phyloP scores from a whole-genome alignment of 441 rosid species.

The Flueggea neowawraea region DNA sequence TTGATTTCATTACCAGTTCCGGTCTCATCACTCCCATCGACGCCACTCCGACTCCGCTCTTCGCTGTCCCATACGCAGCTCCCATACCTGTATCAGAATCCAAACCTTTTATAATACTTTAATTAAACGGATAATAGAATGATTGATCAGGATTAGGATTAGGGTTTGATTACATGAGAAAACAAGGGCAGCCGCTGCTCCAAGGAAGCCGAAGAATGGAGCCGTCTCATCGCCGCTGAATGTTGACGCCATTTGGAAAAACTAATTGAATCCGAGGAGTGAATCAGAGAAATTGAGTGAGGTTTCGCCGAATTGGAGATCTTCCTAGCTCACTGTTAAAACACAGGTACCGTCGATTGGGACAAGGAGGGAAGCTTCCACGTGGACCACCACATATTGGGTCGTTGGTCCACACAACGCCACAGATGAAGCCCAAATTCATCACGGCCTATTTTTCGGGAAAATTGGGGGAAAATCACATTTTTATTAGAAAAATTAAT shows the following conservation, averaged over 20 bases:
- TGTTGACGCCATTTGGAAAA: constrained; percentile 24
- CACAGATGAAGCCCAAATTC: too few species aligned
- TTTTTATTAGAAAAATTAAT: too few species aligned
- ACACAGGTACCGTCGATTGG: too few species aligned
- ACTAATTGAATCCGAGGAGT: too few species aligned
- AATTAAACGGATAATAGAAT: neutral
- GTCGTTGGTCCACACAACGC: too few species aligned
- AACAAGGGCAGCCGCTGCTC: constrained; percentile 79
- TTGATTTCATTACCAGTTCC: constrained; percentile 53
- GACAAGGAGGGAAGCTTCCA: too few species aligned
- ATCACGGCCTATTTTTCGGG: too few species aligned
- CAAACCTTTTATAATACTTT: neutral
- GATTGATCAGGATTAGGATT: neutral
- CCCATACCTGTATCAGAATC: constrained; percentile 34
- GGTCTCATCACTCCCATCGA: constrained; percentile 59
- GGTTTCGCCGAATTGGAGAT: neutral
- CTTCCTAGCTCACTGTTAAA: too few species aligned
- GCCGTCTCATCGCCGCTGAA: constrained; percentile 88
- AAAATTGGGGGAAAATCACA: too few species aligned
- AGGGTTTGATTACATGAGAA: constrained; percentile 54
- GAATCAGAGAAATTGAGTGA: neutral
- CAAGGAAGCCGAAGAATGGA: constrained; percentile 84
- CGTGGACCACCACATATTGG: too few species aligned
- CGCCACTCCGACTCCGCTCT: constrained; percentile 48
- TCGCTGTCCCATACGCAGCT: constrained; percentile 46